Evolutionary conservation across 805 yeast species (phyloP).

Genomic region (Cyberlindnera lachancei): DNA sequence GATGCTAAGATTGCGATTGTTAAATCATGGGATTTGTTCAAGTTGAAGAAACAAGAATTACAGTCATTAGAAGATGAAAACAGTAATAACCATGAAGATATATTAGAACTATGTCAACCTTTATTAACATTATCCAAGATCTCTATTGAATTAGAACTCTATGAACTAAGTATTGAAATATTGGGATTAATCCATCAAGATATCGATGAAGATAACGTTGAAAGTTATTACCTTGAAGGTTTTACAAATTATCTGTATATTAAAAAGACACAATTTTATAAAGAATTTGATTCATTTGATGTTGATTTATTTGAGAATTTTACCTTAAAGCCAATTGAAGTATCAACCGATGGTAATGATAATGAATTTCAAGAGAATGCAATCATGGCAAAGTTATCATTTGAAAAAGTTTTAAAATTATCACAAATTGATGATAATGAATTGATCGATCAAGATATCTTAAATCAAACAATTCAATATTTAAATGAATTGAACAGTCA

Average conservation of each 20-base stretch:
- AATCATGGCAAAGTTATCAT: conserved; percentile 6
- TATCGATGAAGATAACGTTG: conserved; percentile 78
- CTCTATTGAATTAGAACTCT: conserved; percentile 68
- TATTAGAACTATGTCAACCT: conserved; percentile 67
- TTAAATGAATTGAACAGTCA: no score
- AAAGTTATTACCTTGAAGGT: conserved; percentile 77
- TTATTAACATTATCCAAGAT: conserved; percentile 64
- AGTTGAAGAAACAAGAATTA: conserved; percentile 38
- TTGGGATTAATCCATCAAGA: conserved; percentile 59
- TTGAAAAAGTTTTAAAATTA: conserved; percentile 11
- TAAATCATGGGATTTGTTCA: conserved; percentile 68
- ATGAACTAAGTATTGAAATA: conserved; percentile 62
- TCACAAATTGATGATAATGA: conserved; percentile 31
- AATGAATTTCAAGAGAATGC: conserved; percentile 15
- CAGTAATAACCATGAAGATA: conserved; percentile 38
- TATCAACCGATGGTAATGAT: no score
- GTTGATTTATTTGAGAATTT: conserved; percentile 21
- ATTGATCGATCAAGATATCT: conserved; percentile 48
- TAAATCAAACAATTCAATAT: conserved; percentile 42
- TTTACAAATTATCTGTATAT: conserved; percentile 54
- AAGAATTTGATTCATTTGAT: conserved; percentile 9
- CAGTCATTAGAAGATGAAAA: conserved; percentile 32
- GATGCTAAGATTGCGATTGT: conserved; percentile 68
- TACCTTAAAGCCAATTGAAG: conserved; percentile 3
- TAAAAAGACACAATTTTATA: conserved; percentile 25